These are phyloP conservation scores for Sordariomycetes sp. DNA, from an alignment of 2,329 filamentous ascomycete genomes.

Conservation along the genomic window DNA sequence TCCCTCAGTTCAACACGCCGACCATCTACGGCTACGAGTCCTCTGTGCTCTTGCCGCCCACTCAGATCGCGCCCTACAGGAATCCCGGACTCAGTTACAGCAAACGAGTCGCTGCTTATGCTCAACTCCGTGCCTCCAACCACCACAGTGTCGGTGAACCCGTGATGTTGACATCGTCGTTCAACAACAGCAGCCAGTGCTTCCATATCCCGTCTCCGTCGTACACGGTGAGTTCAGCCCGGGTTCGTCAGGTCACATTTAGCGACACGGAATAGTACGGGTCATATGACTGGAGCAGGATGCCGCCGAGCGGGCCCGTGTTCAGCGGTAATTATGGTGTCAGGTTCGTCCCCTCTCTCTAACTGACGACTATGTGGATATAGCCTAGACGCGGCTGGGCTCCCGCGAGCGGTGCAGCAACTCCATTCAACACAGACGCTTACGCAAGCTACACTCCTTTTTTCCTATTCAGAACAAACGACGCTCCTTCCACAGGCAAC, in stretches of 20 bases:
- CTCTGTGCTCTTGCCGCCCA: constrained; percentile 24
- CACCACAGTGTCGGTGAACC: constrained; percentile 31
- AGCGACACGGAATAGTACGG: constrained; percentile 50
- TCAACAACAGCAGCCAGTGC: constrained; percentile 44
- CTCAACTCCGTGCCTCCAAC: constrained; percentile 37
- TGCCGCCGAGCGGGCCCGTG: constrained; percentile 27
- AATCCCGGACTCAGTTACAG: constrained; percentile 54
- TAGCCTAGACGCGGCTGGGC: constrained; percentile 19
- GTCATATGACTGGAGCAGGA: constrained; percentile 33
- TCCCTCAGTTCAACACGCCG: constrained; percentile 48
- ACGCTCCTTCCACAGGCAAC: not conserved
- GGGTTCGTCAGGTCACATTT: constrained; percentile 48
- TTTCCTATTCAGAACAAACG: not conserved
- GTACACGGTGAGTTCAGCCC: constrained; percentile 49
- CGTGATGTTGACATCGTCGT: constrained; percentile 38
- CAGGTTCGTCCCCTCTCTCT: constrained; percentile 53
- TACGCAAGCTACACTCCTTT: not conserved
- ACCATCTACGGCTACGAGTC: constrained; percentile 40
- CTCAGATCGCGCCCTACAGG: constrained; percentile 40
- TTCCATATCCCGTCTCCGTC: constrained; percentile 53
- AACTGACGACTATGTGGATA: constrained; percentile 45
- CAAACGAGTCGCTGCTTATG: constrained; percentile 48
- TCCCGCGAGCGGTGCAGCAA: not conserved
- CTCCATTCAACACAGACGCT: not conserved
- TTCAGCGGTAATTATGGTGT: constrained; percentile 28